Conservation (phyloP, 192 early-diverging fungal species). For the Coemansia sp. region DNA sequence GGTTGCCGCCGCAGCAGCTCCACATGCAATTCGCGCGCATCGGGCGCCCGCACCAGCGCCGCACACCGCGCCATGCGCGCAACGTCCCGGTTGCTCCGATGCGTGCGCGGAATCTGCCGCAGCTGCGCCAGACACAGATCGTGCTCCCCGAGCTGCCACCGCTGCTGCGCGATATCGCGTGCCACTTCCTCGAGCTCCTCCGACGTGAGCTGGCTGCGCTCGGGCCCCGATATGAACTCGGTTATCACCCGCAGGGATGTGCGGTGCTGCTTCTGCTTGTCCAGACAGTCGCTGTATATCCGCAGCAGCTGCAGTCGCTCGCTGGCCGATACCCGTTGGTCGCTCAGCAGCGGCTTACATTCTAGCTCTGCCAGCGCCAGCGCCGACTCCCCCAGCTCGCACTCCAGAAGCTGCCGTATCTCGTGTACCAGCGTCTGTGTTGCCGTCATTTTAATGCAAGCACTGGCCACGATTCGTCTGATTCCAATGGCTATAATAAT, state of each 20-base stretch:
- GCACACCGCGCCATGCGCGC: constrained; percentile 48
- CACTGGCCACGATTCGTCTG: not conserved
- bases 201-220: constrained; percentile 18
- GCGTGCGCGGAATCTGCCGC: constrained; percentile 42
- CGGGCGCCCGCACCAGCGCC: constrained; percentile 20
- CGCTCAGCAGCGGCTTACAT: constrained; percentile 23
- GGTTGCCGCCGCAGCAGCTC: constrained; percentile 36
- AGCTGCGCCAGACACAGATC: constrained; percentile 52
- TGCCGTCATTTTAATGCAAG: constrained; percentile 2
- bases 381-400: constrained; percentile 45
- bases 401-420: constrained; percentile 39
- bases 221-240: constrained; percentile 27
- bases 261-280: constrained; percentile 24
- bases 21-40: constrained; percentile 26
- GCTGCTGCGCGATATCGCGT: constrained; percentile 36
- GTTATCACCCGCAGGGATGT: constrained; percentile 27
- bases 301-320: constrained; percentile 32
- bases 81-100: constrained; percentile 25
- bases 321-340: constrained; percentile 1
- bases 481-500: too few species aligned
- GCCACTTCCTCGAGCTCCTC: constrained; percentile 36
- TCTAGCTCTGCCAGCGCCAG: constrained; percentile 46
- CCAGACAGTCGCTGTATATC: constrained; percentile 17
- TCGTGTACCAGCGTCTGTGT: constrained; percentile 25
- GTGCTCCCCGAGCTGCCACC: constrained; percentile 39